These are phyloP conservation scores for Lecanoromycetidae sp. DNA, from an alignment of 2,329 filamentous ascomycete species.

Conservation along the genomic window DNA sequence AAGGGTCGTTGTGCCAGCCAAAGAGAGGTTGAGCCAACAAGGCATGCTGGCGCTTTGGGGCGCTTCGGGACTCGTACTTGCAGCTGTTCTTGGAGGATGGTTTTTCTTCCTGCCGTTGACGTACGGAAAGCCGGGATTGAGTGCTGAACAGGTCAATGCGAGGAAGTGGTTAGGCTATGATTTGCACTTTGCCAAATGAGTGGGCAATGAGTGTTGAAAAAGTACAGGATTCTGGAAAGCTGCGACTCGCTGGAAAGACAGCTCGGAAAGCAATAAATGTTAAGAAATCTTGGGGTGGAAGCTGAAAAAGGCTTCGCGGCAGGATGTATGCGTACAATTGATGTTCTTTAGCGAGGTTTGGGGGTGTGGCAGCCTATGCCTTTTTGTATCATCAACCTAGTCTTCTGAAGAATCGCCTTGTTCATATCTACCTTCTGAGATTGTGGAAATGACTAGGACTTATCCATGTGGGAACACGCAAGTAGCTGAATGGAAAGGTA, in stretches of 20 bases:
- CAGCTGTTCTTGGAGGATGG: constrained; percentile 62
- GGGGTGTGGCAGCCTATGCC: neutral
- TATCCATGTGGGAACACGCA: no score
- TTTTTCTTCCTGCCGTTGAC: constrained; percentile 91
- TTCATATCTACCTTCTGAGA: no score
- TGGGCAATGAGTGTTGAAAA: neutral
- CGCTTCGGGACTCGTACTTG: constrained; percentile 58
- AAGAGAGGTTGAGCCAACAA: constrained; percentile 68
- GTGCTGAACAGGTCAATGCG: constrained; percentile 61
- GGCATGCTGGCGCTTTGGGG: constrained; percentile 70
- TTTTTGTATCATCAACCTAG: no score
- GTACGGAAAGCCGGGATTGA: constrained; percentile 83
- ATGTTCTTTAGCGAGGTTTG: neutral
- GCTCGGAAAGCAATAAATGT: no score
- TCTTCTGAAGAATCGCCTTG: no score
- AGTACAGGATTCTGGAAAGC: neutral
- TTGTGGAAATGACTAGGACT: no score
- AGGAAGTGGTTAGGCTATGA: constrained; percentile 97
- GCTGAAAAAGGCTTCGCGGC: neutral
- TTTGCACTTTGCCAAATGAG: constrained; percentile 94
- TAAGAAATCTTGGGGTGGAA: no score
- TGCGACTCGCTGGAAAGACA: neutral
- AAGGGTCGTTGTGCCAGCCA: constrained; percentile 61
- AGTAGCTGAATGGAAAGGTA: no score
- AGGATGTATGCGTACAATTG: neutral